Conservation (phyloP, 495 filamentous ascomycete genomes). For the Astrothelium subdiscretum region DNA sequence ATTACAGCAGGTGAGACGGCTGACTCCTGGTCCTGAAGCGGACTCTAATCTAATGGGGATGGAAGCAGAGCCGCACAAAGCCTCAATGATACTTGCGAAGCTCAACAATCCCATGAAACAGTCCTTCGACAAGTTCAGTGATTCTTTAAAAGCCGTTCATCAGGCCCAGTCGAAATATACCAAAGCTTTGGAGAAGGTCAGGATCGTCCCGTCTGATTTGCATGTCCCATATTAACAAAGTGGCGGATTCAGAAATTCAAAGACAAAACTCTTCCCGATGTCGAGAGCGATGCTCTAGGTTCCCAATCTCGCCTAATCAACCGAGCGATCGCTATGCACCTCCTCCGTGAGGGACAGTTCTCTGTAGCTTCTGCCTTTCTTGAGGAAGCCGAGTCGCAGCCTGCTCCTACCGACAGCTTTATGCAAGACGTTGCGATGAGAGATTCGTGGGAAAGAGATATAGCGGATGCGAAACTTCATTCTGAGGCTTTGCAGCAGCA, state of each 20-base stretch:
- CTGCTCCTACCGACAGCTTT: slow-evolving; percentile 10
- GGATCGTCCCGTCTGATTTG: not conserved
- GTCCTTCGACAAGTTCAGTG: slow-evolving; percentile 65
- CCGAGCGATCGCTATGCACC: slow-evolving; percentile 89
- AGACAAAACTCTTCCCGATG: slow-evolving; percentile 58
- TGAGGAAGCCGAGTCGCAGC: slow-evolving; percentile 42
- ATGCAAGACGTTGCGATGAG: not conserved
- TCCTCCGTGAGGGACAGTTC: slow-evolving; percentile 90
- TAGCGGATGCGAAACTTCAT: slow-evolving; percentile 17
- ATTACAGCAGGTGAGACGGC: slow-evolving; percentile 5
- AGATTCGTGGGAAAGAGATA: slow-evolving; percentile 15
- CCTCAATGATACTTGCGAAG: slow-evolving; percentile 61
- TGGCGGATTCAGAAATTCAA: slow-evolving; percentile 54
- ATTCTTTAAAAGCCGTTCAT: slow-evolving; percentile 68
- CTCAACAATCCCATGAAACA: slow-evolving; percentile 72
- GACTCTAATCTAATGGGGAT: not conserved
- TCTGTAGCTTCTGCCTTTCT: slow-evolving; percentile 73
- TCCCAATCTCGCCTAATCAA: slow-evolving; percentile 69
- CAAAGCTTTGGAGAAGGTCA: slow-evolving; percentile 72
- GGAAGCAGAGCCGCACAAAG: slow-evolving; percentile 51
- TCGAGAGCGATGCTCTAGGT: slow-evolving; percentile 71
- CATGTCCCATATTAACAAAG: not conserved
- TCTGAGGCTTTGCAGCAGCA: slow-evolving; percentile 50
- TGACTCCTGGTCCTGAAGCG: not conserved
- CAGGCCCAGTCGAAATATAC: slow-evolving; percentile 66